Evolutionary conservation across 371 early-diverging fungal genomes (phyloP).

Genomic region (Ordospora pajunii): DNA sequence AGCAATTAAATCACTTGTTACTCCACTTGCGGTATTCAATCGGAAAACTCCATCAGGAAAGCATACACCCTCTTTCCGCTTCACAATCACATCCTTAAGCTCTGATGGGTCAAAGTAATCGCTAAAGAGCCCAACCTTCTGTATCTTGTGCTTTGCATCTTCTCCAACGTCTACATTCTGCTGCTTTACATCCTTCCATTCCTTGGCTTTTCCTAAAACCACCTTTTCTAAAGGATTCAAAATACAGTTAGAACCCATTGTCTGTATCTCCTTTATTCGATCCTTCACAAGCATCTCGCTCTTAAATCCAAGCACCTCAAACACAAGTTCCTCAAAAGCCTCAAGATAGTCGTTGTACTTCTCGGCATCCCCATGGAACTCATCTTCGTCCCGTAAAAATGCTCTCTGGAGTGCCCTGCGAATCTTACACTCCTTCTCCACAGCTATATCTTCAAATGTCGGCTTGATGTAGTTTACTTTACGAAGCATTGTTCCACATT

Average conservation of each 20-base stretch:
- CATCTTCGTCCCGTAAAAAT: constrained; percentile 40
- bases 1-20: neutral
- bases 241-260: neutral
- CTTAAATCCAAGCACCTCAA: constrained; percentile 50
- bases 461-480: constrained; percentile 60
- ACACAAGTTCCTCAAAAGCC: constrained; percentile 53
- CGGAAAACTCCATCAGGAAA: neutral
- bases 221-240: neutral
- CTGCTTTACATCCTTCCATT: neutral
- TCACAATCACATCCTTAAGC: neutral
- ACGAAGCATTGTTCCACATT: constrained; percentile 58
- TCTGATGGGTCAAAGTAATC: constrained; percentile 7
- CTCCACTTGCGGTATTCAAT: neutral
- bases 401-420: constrained; percentile 48
- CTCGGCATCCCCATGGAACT: constrained; percentile 41
- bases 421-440: constrained; percentile 62
- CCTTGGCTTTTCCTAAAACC: neutral
- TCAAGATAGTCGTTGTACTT: constrained; percentile 61
- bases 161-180: neutral
- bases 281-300: constrained; percentile 44
- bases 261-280: constrained; percentile 39
- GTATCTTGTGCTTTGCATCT: neutral
- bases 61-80: neutral
- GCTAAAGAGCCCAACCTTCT: neutral
- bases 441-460: constrained; percentile 62